Evolutionary conservation across 2,329 filamentous ascomycete species (phyloP), one percentile per base, ranked within the genome.

Genomic region (Fusarium guadeloupense): DNA sequence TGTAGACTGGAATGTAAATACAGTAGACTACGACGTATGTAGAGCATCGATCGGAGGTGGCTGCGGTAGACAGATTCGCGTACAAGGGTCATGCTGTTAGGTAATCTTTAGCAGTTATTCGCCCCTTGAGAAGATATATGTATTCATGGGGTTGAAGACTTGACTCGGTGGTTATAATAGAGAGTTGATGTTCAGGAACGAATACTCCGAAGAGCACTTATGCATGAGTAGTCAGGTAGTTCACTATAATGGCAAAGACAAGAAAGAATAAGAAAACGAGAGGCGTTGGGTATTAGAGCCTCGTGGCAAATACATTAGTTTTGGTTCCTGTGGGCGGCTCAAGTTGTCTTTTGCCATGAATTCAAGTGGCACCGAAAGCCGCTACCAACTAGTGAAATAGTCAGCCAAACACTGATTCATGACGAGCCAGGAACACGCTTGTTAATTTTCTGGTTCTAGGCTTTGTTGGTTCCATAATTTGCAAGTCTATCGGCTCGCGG

Each of bases 241-340:
- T 54, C 39, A 4, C 19, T 52, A 12, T 5, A 20, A 14, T 5
- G 19, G 14, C 13, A 23, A 50, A 40, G 25, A 20, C 17, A 20
- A 35, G 5, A 17, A 6, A 16, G 16, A 6, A 4, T 19, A 37
- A 7, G 19, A n/a, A 16, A 16, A 51, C 26, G 8, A 25, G 30
- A 21, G 17, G 33, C 19, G 28, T 53, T 46, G 20, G 8, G 34
- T 30, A n/a, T 35, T 16, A 25, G 26, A 23, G 21, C 17, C 54
- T 28, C 30, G 39, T 59, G 54, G 54, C 40, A 41, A 59, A 41
- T n/a, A n/a, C 17, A n/a, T 34, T 30, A 34, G 26, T 34, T 40
- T 45, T 34, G 54, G 46, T 20, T 23, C 34, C 51, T 59, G 23
- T 40, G 9, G 2, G 5, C 33, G 30, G 3, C 28, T 31, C 13